These are phyloP conservation scores for Alternaria sp. DNA, from an alignment of 2,329 filamentous ascomycete species.

Conservation along the genomic window DNA sequence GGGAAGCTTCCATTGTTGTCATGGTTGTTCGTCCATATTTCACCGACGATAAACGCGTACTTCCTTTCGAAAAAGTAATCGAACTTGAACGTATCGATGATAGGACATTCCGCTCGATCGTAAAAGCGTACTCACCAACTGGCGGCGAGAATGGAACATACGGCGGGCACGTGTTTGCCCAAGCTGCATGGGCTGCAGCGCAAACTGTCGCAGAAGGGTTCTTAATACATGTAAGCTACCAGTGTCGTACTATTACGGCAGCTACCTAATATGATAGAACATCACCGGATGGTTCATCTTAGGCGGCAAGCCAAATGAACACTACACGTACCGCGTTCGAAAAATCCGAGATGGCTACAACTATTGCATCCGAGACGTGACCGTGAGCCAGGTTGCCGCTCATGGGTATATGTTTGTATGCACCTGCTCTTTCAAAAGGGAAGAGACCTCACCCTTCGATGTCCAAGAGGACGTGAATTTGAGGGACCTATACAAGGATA, in stretches of 20 bases:
- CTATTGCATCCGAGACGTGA: conserved; percentile 63
- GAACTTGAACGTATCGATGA: conserved; percentile 53
- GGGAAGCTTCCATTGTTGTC: neutral
- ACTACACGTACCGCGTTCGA: conserved; percentile 62
- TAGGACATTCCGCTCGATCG: conserved; percentile 51
- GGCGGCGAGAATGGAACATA: conserved; percentile 57
- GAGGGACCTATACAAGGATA: conserved; percentile 45
- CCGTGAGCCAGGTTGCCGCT: conserved; percentile 59
- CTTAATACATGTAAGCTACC: conserved; percentile 58
- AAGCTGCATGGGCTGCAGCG: conserved; percentile 65
- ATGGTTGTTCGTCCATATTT: conserved; percentile 44
- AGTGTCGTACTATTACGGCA: neutral
- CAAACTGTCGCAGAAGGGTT: conserved; percentile 62
- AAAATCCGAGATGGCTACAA: conserved; percentile 61
- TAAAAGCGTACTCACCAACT: conserved; percentile 55
- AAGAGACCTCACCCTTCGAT: conserved; percentile 48
- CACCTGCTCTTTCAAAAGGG: conserved; percentile 62
- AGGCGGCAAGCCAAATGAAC: conserved; percentile 56
- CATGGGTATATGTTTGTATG: conserved; percentile 62
- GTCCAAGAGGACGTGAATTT: conserved; percentile 50
- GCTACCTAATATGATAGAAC: conserved; percentile 47
- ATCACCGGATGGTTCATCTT: conserved; percentile 64
- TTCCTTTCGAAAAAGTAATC: conserved; percentile 54
- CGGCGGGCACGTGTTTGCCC: conserved; percentile 66
- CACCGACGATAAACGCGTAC: conserved; percentile 32